Conservation (phyloP, 257 asterid genomes). For the Nicotiana otophora region DNA sequence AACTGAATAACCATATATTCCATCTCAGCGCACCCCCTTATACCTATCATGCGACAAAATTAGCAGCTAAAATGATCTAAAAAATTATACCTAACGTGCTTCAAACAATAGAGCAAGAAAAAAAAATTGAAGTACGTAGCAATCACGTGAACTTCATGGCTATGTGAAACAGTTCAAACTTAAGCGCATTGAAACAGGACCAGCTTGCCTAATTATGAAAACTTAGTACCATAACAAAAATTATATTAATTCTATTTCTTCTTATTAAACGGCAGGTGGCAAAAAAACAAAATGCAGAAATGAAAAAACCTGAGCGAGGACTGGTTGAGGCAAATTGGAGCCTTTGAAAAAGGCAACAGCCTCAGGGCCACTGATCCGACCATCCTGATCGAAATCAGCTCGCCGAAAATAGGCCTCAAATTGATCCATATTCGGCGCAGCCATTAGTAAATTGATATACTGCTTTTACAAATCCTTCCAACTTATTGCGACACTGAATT, state of each 20-base stretch:
- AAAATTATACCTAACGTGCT: not conserved
- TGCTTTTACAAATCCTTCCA: not conserved
- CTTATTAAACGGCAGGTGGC: not conserved
- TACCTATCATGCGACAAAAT: not conserved
- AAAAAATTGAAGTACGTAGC: not conserved
- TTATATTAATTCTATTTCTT: not conserved
- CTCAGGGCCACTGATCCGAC: constrained; percentile 84
- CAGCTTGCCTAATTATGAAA: not conserved
- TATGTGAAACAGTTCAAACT: not conserved
- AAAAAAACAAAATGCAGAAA: not conserved
- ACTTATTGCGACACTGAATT: not conserved
- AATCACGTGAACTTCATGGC: not conserved
- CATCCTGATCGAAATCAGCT: constrained; percentile 96
- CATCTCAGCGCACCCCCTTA: not conserved
- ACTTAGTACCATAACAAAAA: not conserved
- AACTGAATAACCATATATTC: not conserved
- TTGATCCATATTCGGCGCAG: constrained; percentile 49
- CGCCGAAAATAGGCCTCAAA: constrained; percentile 74
- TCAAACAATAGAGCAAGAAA: not conserved
- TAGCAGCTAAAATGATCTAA: not conserved
- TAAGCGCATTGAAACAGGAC: not conserved
- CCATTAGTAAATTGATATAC: constrained; percentile 11
- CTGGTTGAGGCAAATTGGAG: constrained; percentile 66
- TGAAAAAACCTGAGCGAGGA: constrained; percentile 80
- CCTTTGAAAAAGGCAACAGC: constrained; percentile 79